Conservation (phyloP, 1,139 yeast genomes). For the Geotrichum aggregatum region DNA sequence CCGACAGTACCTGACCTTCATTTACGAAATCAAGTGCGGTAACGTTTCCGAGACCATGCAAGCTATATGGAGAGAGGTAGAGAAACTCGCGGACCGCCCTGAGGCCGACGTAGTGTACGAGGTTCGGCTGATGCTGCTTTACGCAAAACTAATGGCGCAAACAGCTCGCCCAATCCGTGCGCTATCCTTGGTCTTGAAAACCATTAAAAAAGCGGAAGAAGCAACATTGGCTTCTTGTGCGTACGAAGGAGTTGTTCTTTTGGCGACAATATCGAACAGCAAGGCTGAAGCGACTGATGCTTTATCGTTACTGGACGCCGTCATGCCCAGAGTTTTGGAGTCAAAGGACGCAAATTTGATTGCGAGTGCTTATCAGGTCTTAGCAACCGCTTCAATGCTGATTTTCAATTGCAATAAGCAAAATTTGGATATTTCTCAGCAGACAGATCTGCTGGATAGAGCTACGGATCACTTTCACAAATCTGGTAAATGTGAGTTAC, state of each 20-base stretch:
- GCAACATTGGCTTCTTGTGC: conserved; percentile 26
- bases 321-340: conserved; percentile 33
- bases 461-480: conserved; percentile 6
- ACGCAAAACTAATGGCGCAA: conserved; percentile 26
- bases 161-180: conserved; percentile 28
- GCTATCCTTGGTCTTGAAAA: conserved; percentile 26
- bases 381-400: conserved; percentile 27
- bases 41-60: conserved; percentile 24
- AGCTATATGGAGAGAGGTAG: conserved; percentile 20
- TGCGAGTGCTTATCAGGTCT: conserved; percentile 27
- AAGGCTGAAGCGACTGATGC: conserved; percentile 28
- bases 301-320: conserved; percentile 27
- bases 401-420: neutral
- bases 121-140: conserved; percentile 27
- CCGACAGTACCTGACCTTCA: conserved; percentile 18
- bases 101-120: conserved; percentile 28
- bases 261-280: conserved; percentile 27
- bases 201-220: conserved; percentile 28
- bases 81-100: conserved; percentile 15
- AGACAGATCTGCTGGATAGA: neutral
- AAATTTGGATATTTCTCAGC: neutral
- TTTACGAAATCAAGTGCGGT: conserved; percentile 25
- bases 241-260: conserved; percentile 29
- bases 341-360: conserved; percentile 24
- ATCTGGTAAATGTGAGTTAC: conserved; percentile 9